Evolutionary conservation across 768 basidiomycete genomes (phyloP), one percentile per base, ranked within the genome.

Genomic region (Boletus rufocinnamomeus): DNA sequence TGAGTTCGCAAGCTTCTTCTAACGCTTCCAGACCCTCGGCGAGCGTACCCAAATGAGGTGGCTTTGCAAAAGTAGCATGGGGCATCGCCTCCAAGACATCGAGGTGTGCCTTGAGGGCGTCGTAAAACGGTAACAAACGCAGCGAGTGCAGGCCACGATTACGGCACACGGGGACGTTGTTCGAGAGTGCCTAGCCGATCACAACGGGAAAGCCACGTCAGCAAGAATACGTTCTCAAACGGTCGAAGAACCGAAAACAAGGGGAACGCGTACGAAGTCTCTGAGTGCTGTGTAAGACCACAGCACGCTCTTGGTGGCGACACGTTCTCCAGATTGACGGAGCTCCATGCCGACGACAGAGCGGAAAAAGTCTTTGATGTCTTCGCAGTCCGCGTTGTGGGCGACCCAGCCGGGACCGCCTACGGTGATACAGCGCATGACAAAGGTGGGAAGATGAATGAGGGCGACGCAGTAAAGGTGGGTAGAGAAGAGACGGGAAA

Each of bases 281-380:
- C 88, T 75, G 30, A 90, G 73, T 34, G 87, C 88, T 2, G 89
- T 90, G 71, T 90, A 90, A 1, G 86, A 86, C 88, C 88, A 90
- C 54, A 90, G 72, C 21, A 89, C 86, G 64, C 86, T 88, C 78
- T 89, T 90, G 9, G 88, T 89, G 9, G 89, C 89, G 21, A 89
- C 87, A 32, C 88, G 80, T 63, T 90, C 88, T 19, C 88, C 89
- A 0, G 87, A 85, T 70, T 91, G 86, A 30, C 89, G 80, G 72
- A 91, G 79, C 68, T 91, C 88, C 88, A 91, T 89, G 59, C 80
- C 80, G 60, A 91, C 82, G 48, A 80, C 82, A 1, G 84, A 79
- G 19, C 88, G 79, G 71, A 89, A 84, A 69, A 88, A 89, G 65
- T 90, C 88, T 59, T 87, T 89, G 68, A 91, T 78, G 56, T 86